phyloP scores from a whole-genome alignment of 208 protist species.

The Trichomonas vaginalis region DNA sequence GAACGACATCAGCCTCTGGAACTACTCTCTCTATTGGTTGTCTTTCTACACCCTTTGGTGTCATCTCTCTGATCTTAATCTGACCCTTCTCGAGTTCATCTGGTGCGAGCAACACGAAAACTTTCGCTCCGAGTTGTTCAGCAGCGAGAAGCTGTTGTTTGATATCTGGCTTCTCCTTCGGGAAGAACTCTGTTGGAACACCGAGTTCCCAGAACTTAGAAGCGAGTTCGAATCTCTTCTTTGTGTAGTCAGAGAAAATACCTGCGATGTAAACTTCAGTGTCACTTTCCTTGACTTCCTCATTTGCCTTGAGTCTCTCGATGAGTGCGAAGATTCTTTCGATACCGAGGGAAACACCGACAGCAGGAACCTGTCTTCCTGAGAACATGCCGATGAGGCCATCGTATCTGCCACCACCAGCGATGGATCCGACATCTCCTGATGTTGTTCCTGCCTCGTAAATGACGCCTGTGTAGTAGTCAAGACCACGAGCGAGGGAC shows the following conservation, averaged over 20 bases:
- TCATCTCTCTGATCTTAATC: conserved; percentile 47
- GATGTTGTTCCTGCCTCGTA: conserved; percentile 46
- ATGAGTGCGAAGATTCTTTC: conserved; percentile 60
- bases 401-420: conserved; percentile 64
- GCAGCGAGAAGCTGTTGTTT: conserved; percentile 39
- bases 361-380: conserved; percentile 49
- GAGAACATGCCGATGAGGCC: conserved; percentile 55
- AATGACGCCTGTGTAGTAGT: conserved; percentile 72
- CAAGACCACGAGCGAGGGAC: conserved; percentile 51
- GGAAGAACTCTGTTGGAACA: conserved; percentile 39
- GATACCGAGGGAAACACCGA: conserved; percentile 60
- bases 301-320: conserved; percentile 21
- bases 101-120: conserved; percentile 48
- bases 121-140: conserved; percentile 28
- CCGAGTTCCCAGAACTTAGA: conserved; percentile 43
- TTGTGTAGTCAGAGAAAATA: conserved; percentile 28
- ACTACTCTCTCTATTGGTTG: not conserved
- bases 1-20: not conserved
- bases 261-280: conserved; percentile 46
- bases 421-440: conserved; percentile 47
- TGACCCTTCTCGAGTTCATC: conserved; percentile 42
- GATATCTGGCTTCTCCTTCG: conserved; percentile 44
- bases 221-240: conserved; percentile 41
- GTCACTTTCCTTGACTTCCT: conserved; percentile 22
- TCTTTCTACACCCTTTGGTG: not conserved